Conservation (phyloP, 2,329 filamentous ascomycete species). For the Hirsutella minnesotensis region DNA sequence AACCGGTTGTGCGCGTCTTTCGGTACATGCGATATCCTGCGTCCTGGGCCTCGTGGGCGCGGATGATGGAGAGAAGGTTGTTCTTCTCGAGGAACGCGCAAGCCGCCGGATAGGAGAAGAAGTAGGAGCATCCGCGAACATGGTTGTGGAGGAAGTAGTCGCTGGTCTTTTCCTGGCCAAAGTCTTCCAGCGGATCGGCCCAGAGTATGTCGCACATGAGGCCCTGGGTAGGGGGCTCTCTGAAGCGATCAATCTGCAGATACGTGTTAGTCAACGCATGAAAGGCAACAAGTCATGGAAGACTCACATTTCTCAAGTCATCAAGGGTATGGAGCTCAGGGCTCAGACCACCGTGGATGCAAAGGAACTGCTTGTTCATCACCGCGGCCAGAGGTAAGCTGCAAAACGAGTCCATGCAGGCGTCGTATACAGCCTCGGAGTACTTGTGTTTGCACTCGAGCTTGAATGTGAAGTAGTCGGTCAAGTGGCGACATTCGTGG, state of each 20-base stretch:
- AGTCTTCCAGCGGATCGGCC: constrained; percentile 96
- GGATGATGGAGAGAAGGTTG: constrained; percentile 91
- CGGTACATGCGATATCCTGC: constrained; percentile 98
- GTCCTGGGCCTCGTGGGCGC: constrained; percentile 96
- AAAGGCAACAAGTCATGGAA: too few species aligned
- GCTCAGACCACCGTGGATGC: constrained; percentile 92
- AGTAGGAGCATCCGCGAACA: constrained; percentile 96
- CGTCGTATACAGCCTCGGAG: constrained; percentile 89
- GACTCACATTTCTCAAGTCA: constrained; percentile 71
- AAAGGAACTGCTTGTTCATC: constrained; percentile 99
- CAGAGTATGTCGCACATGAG: constrained; percentile 99
- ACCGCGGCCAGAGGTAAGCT: constrained; percentile 83
- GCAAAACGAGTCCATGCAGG: constrained; percentile 98
- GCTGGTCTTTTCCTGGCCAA: constrained; percentile 95
- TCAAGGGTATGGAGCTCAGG: constrained; percentile 94
- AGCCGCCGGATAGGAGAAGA: constrained; percentile 95
- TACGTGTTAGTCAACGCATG: not conserved
- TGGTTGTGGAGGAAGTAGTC: constrained; percentile 98
- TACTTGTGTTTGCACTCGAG: constrained; percentile 99
- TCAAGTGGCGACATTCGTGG: constrained; percentile 97
- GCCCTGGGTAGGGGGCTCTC: constrained; percentile 91
- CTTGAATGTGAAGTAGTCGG: constrained; percentile 99
- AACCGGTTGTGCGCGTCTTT: constrained; percentile 94
- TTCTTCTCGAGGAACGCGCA: constrained; percentile 99
- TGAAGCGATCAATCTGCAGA: constrained; percentile 82